phyloP scores from a whole-genome alignment of 306 rosid genomes.

The Acacia crassicarpa region DNA sequence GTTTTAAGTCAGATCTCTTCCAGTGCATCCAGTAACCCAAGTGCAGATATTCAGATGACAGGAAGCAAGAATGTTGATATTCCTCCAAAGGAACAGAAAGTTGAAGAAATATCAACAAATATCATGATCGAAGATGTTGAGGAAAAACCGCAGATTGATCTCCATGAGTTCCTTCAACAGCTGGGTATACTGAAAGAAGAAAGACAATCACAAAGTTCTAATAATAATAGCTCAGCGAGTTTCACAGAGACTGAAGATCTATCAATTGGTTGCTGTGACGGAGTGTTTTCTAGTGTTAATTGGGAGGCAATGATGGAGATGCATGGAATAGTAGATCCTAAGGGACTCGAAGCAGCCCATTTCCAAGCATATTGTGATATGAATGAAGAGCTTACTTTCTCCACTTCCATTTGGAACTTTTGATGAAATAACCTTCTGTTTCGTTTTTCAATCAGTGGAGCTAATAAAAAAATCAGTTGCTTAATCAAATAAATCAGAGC shows the following conservation, averaged over 20 bases:
- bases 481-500: too few species aligned
- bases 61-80: conserved; percentile 28
- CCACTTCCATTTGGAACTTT: conserved; percentile 80
- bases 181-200: conserved; percentile 73
- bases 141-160: conserved; percentile 96
- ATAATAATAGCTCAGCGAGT: conserved; percentile 30
- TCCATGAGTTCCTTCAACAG: conserved; percentile 93
- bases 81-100: conserved; percentile 33
- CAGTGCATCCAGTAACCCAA: conserved; percentile 47
- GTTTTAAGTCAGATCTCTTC: conserved; percentile 41
- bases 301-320: conserved; percentile 84
- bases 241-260: conserved; percentile 44
- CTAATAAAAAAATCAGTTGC: too few species aligned
- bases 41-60: conserved; percentile 27
- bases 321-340: conserved; percentile 51
- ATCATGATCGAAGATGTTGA: conserved; percentile 25
- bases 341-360: conserved; percentile 47
- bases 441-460: neutral
- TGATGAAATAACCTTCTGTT: conserved; percentile 24
- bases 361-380: conserved; percentile 48
- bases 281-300: conserved; percentile 52
- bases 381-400: conserved; percentile 57
- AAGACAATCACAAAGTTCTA: neutral
- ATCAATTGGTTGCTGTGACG: conserved; percentile 37
- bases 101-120: conserved; percentile 24